Conservation (phyloP, 352 stramenopile species). For the Phytophthora hybrid region DNA sequence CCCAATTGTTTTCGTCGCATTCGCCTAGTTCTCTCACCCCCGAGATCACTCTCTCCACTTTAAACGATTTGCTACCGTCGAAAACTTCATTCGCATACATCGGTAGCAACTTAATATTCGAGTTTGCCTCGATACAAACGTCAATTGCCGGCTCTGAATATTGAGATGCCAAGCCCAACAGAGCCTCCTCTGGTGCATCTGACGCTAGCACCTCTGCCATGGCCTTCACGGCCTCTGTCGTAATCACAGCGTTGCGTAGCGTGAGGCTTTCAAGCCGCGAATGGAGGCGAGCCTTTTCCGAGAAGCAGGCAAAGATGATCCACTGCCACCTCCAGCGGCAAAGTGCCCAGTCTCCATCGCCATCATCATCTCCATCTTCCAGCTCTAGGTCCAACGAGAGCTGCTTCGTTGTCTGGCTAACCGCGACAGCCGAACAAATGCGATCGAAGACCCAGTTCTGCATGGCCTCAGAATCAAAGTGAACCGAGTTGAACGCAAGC, state of each 20-base stretch:
- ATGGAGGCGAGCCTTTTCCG: slow-evolving; percentile 37
- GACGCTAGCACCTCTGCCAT: slow-evolving; percentile 32
- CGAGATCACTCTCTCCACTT: slow-evolving; percentile 21
- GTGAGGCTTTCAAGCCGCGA: slow-evolving; percentile 31
- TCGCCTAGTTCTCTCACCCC: slow-evolving; percentile 20
- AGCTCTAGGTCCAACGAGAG: slow-evolving; percentile 29
- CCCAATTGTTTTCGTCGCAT: neutral
- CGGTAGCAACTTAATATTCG: slow-evolving; percentile 6
- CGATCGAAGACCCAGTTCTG: slow-evolving; percentile 39
- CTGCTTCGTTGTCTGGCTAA: slow-evolving; percentile 35
- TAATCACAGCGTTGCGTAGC: slow-evolving; percentile 32
- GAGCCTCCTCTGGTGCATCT: slow-evolving; percentile 30
- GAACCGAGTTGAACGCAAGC: slow-evolving; percentile 16
- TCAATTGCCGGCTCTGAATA: slow-evolving; percentile 16
- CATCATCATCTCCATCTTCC: slow-evolving; percentile 15
- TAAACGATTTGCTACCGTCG: slow-evolving; percentile 9
- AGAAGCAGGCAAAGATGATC: slow-evolving; percentile 40
- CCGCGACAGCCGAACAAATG: slow-evolving; percentile 34
- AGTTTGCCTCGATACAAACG: slow-evolving; percentile 24
- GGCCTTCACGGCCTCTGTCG: slow-evolving; percentile 23
- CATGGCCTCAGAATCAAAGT: slow-evolving; percentile 39
- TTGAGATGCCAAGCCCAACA: slow-evolving; percentile 10
- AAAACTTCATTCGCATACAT: slow-evolving; percentile 20
- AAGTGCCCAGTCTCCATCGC: slow-evolving; percentile 18
- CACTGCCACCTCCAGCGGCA: slow-evolving; percentile 39